A percentile compares a stretch with the other conserved stretches of the same genome.
These are phyloP conservation scores for Zygotorulaspora danielsina DNA, from an alignment of 805 yeast genomes.

Conservation along the genomic window DNA sequence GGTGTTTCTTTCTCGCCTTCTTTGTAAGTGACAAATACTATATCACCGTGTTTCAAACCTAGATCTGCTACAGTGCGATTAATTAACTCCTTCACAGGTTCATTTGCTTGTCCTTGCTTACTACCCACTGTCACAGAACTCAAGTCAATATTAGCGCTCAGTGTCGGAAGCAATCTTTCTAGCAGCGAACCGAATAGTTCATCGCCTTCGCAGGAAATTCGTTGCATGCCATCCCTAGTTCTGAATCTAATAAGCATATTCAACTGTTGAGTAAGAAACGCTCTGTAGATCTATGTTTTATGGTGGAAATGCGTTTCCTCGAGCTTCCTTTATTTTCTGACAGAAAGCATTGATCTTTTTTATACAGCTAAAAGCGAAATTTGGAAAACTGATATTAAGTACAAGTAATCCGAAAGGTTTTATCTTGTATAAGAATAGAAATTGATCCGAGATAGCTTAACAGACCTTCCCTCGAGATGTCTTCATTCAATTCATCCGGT, in stretches of 20 bases:
- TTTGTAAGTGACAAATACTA: constrained; percentile 44
- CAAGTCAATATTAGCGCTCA: constrained; percentile 26
- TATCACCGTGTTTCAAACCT: constrained; percentile 57
- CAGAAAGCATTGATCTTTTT: not conserved
- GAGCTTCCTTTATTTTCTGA: constrained; percentile 1
- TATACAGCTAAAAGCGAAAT: not conserved
- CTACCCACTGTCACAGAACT: constrained; percentile 28
- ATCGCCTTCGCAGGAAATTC: constrained; percentile 50
- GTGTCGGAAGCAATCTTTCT: constrained; percentile 35
- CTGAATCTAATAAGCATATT: constrained; percentile 77
- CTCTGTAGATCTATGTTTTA: no score
- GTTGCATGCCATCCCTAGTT: constrained; percentile 75
- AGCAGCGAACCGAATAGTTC: constrained; percentile 43
- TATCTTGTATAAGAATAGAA: no score
- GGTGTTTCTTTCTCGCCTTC: constrained; percentile 8
- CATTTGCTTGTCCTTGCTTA: constrained; percentile 28
- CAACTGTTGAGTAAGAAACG: no score
- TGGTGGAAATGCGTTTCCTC: no score
- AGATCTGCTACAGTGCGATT: constrained; percentile 38
- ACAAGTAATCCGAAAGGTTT: constrained; percentile 3
- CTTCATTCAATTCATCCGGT: constrained; percentile 13
- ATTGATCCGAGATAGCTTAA: no score
- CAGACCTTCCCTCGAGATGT: constrained; percentile 7
- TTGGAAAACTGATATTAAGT: constrained; percentile 5
- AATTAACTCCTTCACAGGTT: constrained; percentile 25